phyloP scores from a whole-genome alignment of 1,284 basidiomycete species.

The Tilletia setariae region DNA sequence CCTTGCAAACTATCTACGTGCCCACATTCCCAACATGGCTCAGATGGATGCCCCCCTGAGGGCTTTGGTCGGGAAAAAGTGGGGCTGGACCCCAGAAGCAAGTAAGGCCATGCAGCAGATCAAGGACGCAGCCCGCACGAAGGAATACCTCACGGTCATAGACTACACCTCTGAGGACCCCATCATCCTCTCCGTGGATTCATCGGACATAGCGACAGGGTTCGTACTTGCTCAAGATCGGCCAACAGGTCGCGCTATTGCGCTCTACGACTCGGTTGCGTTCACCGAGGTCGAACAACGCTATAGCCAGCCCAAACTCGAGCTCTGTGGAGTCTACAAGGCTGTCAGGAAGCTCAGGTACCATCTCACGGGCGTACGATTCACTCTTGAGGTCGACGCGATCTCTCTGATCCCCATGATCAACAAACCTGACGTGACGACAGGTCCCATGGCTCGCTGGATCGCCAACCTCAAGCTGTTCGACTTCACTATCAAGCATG shows the following conservation, averaged over 20 bases:
- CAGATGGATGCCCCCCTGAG: background rate
- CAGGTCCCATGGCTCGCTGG: slow-evolving; percentile 57
- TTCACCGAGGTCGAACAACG: slow-evolving; percentile 54
- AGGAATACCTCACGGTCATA: background rate
- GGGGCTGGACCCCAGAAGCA: background rate
- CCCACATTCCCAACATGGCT: background rate
- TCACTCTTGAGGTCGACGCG: slow-evolving; percentile 57
- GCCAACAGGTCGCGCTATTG: background rate
- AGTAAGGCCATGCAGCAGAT: background rate
- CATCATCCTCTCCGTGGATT: background rate
- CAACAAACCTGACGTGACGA: slow-evolving; percentile 57
- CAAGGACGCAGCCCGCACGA: background rate
- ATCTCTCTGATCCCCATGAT: slow-evolving; percentile 59
- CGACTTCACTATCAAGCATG: slow-evolving; percentile 54
- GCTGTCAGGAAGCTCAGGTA: slow-evolving; percentile 42
- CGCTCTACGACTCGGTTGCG: slow-evolving; percentile 39
- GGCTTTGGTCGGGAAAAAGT: background rate
- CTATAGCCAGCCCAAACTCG: slow-evolving; percentile 58
- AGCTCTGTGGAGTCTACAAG: slow-evolving; percentile 57
- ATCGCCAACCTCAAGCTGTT: slow-evolving; percentile 53
- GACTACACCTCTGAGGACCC: background rate
- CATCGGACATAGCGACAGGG: background rate
- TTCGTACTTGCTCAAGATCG: background rate
- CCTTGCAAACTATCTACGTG: background rate
- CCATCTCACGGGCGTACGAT: slow-evolving; percentile 54